Evolutionary conservation across 2,329 filamentous ascomycete genomes (phyloP), one percentile per base, ranked within the genome.

Genomic region (Hortaea werneckii): DNA sequence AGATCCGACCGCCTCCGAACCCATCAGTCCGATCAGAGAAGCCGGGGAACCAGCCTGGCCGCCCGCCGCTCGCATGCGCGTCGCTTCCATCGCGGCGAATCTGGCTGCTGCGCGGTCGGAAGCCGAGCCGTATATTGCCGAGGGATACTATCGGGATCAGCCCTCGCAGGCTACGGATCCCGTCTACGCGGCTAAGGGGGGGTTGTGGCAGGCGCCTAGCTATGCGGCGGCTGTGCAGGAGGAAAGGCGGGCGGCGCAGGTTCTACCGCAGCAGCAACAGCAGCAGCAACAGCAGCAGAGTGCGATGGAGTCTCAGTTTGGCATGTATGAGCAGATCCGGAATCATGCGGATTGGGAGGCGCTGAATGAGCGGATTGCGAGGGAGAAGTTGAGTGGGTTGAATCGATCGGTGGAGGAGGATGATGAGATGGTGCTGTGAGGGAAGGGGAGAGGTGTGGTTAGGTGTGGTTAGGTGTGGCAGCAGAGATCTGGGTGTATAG

Each of bases 91-190:
- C 13, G 52, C 54, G 2, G 51, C 37, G 35, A 30, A 35, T 5
- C 13, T 37, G 39, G 13, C 20, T 12, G 30, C 20, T 7, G 26
- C 40, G 28, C 30, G 40, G 40, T 10, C 6, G 30, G 55, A 56
- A 50, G 79, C 77, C 37, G 87, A 94, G 65, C 87, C 87, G 0
- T 95, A 95, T 65, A 94, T 95, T 77, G 65, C 78, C 41, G 82
- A 79, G 5, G 88, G 88, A 10, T 95, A 94, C 61, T 83, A 87
- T 57, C 72, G 78, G 58, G 67, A 85, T 47, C 67, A 73, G 45
- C 73, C 72, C 2, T 67, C 65, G 3, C 70, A 70, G 8, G 74
- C 81, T 0, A 80, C 76, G 2, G 83, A 87, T 52, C 83, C 84
- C 0, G 82, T 82, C n/a, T 87, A 87, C 61, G 74, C 65, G 51